Base-by-base conservation (phyloP, 2,329 filamentous ascomycete genomes). In the Cercospora citrullina region DNA sequence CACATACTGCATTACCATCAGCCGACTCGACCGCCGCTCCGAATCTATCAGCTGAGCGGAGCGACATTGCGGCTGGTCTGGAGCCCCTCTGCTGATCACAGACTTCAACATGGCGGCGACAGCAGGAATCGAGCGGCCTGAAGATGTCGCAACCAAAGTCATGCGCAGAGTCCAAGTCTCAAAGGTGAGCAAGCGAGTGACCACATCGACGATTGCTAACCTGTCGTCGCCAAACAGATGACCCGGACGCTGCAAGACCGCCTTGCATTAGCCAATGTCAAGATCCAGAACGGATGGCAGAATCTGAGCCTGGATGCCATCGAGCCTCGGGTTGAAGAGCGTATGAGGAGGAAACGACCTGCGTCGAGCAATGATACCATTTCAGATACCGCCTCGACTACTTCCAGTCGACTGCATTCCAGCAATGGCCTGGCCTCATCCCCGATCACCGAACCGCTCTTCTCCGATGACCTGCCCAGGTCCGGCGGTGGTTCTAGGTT, bases 261-360 rank as follows among this genome's bases (percentile, higher is more conserved):
- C 71, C 89, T 99, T 68, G 94, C 95, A 68, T 88, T 98, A 72
- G 95, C 95, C 78, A 95, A 96, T 81, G 95, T 97, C 87, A 98
- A 98, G 83, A 93, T 95, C 73, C 93, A 96, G 81, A 91, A 96
- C 83, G 94, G 94, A 79, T 96, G 93, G 90, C 91, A 97, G 81
- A 92, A 95, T 80, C 87, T 96, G 78, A 92, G 91, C 71, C 87
- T 96, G 76, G 92, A 93, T 78, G 89, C 86, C 69, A 92, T 97
- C 81, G 93, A 96, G 81, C 92, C 93, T 62, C 91, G 90, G 78
- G 84, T 94, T 71, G 90, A 94, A 77, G 87, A 93, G 77, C 88
- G 94, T 81, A 85, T 94, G 78, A 88, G 90, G 81, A 87, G 89
- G 74, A 91, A 90, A 81, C 87, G 91, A 74, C 84, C 89, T 64